Conservation (phyloP, 192 early-diverging fungal species). For the Oehlia diaphana region DNA sequence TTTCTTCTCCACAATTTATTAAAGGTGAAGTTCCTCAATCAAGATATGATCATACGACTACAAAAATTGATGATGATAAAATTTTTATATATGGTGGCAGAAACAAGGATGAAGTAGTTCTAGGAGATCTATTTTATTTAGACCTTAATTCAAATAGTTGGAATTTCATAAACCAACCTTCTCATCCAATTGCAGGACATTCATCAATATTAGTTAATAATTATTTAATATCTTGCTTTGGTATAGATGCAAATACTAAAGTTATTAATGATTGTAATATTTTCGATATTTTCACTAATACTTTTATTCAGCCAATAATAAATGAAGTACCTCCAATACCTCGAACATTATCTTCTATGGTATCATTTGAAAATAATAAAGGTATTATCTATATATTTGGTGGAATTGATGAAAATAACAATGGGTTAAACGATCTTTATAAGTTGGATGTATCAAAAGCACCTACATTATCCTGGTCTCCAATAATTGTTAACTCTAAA, state of each 20-base stretch:
- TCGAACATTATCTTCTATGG: constrained; percentile 15
- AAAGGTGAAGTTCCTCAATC: background rate
- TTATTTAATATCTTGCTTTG: constrained; percentile 28
- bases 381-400: constrained; percentile 18
- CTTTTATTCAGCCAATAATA: background rate
- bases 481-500: background rate
- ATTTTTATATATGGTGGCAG: constrained; percentile 5
- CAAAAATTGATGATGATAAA: constrained; percentile 11
- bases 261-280: constrained; percentile 18
- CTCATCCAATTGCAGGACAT: constrained; percentile 22
- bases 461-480: background rate
- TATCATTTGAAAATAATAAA: background rate
- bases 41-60: constrained; percentile 6
- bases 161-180: background rate
- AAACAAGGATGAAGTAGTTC: background rate
- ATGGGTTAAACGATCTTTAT: constrained; percentile 18
- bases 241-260: background rate
- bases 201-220: constrained; percentile 9
- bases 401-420: constrained; percentile 5
- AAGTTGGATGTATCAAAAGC: constrained; percentile 1
- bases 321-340: background rate
- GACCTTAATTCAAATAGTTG: constrained; percentile 7
- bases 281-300: constrained; percentile 6
- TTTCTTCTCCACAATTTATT: background rate
- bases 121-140: constrained; percentile 6